Conservation (phyloP, 2,329 filamentous ascomycete species). For the Mycosphaerella sp. region DNA sequence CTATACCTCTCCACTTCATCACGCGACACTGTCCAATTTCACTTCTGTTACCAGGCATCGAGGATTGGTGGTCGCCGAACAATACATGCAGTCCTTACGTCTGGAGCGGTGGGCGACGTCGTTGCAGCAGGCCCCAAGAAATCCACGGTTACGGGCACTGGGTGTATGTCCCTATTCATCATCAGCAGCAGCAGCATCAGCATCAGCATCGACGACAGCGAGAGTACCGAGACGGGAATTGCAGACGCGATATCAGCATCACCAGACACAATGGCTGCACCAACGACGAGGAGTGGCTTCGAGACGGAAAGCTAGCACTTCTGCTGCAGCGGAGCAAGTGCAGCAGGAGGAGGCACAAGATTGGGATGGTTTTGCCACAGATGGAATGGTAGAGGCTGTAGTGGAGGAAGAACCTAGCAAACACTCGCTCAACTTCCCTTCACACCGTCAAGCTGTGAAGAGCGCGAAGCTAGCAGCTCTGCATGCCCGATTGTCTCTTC, state of each 20-base stretch:
- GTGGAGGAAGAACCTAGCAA: slow-evolving; percentile 8
- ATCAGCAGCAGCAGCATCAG: background rate
- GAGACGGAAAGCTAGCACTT: slow-evolving; percentile 20
- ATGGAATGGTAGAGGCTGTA: too few relatives aligned
- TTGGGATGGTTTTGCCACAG: slow-evolving; percentile 19
- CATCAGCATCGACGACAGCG: slow-evolving; percentile 7
- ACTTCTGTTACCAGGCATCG: background rate
- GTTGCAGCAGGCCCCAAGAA: slow-evolving; percentile 46
- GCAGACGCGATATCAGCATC: slow-evolving; percentile 17
- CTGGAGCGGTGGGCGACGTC: slow-evolving; percentile 55
- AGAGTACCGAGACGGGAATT: slow-evolving; percentile 15
- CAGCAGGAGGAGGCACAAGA: slow-evolving; percentile 18
- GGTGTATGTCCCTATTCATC: slow-evolving; percentile 22
- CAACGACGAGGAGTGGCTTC: slow-evolving; percentile 9
- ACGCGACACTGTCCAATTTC: background rate
- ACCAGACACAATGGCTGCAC: slow-evolving; percentile 18
- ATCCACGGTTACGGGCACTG: slow-evolving; percentile 37
- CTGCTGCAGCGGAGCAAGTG: slow-evolving; percentile 23
- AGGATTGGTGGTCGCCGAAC: background rate
- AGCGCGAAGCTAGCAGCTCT: slow-evolving; percentile 91
- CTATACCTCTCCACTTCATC: background rate
- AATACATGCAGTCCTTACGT: slow-evolving; percentile 44
- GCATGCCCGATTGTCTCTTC: slow-evolving; percentile 79
- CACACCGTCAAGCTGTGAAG: slow-evolving; percentile 44
- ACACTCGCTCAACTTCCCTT: slow-evolving; percentile 28